A percentile compares a stretch with the other conserved stretches of the same genome.
phyloP scores from a whole-genome alignment of 306 rosid genomes.

The Senna siamea region DNA sequence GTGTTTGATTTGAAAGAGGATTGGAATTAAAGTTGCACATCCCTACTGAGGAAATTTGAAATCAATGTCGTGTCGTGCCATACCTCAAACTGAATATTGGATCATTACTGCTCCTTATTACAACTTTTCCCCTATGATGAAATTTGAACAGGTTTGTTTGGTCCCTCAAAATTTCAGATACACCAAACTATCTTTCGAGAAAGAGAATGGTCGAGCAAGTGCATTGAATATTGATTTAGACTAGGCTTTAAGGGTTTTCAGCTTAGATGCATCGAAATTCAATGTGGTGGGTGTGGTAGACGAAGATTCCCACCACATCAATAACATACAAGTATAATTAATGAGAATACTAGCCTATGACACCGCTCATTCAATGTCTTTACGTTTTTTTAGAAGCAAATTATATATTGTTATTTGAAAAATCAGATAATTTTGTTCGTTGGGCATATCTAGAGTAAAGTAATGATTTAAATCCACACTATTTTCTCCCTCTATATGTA shows the following conservation, averaged over 20 bases:
- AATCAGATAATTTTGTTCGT: background rate
- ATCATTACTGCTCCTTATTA: background rate
- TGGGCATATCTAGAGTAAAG: background rate
- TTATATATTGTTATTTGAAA: background rate
- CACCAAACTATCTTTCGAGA: background rate
- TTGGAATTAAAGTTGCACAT: background rate
- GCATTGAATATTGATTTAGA: background rate
- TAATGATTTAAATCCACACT: background rate
- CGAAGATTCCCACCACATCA: background rate
- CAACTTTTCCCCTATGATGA: background rate
- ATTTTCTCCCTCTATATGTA: too few species aligned
- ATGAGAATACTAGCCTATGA: background rate
- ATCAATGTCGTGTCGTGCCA: background rate
- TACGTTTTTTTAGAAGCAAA: background rate
- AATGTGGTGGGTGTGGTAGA: conserved; percentile 3
- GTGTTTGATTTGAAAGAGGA: background rate
- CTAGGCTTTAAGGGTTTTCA: background rate
- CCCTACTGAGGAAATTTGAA: background rate
- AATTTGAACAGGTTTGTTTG: background rate
- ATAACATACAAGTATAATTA: background rate
- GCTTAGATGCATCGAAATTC: background rate
- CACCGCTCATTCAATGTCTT: background rate
- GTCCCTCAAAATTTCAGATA: background rate
- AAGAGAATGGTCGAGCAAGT: background rate
- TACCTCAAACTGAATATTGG: background rate